phyloP scores from a whole-genome alignment of 139 green algal species.

The Closterium sp. region DNA sequence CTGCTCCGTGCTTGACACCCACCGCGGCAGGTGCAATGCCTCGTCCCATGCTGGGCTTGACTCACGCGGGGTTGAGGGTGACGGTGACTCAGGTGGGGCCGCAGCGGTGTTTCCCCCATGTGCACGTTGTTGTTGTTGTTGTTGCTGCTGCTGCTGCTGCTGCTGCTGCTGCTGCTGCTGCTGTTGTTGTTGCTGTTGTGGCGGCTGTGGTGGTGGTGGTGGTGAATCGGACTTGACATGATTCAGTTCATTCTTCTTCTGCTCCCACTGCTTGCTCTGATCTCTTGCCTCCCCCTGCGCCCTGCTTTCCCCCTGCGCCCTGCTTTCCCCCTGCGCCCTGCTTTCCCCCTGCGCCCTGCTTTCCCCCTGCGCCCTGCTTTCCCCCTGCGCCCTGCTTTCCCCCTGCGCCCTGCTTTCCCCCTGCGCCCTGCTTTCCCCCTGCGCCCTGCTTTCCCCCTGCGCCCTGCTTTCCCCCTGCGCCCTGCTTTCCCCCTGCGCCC shows the following conservation, averaged over 20 bases:
- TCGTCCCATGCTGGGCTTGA: constrained; percentile 8
- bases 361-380: too few relatives aligned
- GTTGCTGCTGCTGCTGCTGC: too few relatives aligned
- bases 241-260: background rate
- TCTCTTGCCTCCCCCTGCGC: background rate
- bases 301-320: background rate
- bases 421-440: too few relatives aligned
- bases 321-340: background rate
- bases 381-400: too few relatives aligned
- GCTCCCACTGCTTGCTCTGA: background rate
- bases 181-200: too few relatives aligned
- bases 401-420: too few relatives aligned
- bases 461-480: too few relatives aligned
- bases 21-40: constrained; percentile 81
- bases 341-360: too few relatives aligned
- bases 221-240: background rate
- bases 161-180: background rate
- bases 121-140: constrained; percentile 43
- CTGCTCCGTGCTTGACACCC: constrained; percentile 72
- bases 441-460: too few relatives aligned
- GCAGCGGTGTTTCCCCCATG: background rate
- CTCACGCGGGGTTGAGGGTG: too few relatives aligned
- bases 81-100: background rate
- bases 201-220: background rate
- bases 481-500: constrained; percentile 8